Base-by-base conservation (phyloP, 495 filamentous ascomycete species). In the Annulohypoxylon maeteangense region DNA sequence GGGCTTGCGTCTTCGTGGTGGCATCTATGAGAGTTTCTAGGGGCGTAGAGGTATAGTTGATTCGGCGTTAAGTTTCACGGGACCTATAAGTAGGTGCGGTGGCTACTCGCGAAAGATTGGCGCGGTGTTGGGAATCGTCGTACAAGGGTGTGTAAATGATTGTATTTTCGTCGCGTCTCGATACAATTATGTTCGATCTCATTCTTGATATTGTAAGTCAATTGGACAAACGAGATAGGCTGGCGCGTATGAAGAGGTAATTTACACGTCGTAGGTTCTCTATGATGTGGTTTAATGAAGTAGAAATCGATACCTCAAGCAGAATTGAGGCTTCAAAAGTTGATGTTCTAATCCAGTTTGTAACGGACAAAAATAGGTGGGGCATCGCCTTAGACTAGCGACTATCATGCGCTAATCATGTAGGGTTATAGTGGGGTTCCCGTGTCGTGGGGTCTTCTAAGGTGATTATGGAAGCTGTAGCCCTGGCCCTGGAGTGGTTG, bases 1-100 rank as follows among this genome's bases (percentile, higher is more conserved):
- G 34, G 57, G 61, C 16, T 65, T 66, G 22, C 67, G 69, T 62
- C 45, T 71, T 45, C 62, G 68, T 0, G 75, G 72, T 4, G 75
- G 72, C 75, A 77, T 77, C 64, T 47, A 10, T 27, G 5, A 42
- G 12, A 29, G 1, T 29, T 23, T 47, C 11, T 34, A 7, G 11
- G 23, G 20, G 12, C 11, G 10, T 4, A 14, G 12, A 0, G 36
- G 14, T n/a, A 0, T n/a, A 14, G 34, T 36, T 36, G 34, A 36
- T 3, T 12, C 11, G 12, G 36, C n/a, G 36, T 14, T 40, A 40
- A 10, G 7, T 10, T 11, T 11, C 1, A 11, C 32, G 32, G 10
- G 32, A 36, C 3, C 32, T 36, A 11, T 36, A 36, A 1, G 4
- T 36, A 36, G 4, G 32, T 36, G 10, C 32, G 10, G 7, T 10